These are phyloP conservation scores for Tetrapisispora taiwanensis DNA, from an alignment of 805 yeast genomes.

Conservation along the genomic window DNA sequence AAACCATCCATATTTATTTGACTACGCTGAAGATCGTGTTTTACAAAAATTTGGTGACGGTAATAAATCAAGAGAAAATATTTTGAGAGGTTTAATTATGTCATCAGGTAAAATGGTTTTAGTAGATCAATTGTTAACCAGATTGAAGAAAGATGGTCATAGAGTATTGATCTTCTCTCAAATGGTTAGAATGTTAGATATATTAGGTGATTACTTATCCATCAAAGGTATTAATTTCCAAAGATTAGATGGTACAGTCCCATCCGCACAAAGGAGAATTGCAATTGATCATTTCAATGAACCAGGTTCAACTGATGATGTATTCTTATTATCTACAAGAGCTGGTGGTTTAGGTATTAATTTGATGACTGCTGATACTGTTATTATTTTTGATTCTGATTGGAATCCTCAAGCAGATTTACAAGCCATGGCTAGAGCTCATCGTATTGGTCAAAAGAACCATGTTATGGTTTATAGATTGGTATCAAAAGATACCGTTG, in stretches of 20 bases:
- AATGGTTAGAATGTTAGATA: constrained; percentile 95
- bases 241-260: constrained; percentile 92
- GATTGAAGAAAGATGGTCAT: constrained; percentile 88
- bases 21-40: constrained; percentile 81
- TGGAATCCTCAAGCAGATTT: constrained; percentile 99
- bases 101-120: constrained; percentile 97
- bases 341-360: constrained; percentile 99
- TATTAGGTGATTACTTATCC: constrained; percentile 82
- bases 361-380: constrained; percentile 98
- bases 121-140: constrained; percentile 74
- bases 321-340: constrained; percentile 81
- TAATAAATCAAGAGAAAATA: constrained; percentile 58
- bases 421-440: constrained; percentile 99
- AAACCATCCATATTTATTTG: constrained; percentile 92
- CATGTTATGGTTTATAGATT: constrained; percentile 96
- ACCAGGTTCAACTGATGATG: constrained; percentile 85
- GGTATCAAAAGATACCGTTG: constrained; percentile 97
- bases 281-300: constrained; percentile 96
- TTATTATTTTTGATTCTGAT: constrained; percentile 92
- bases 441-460: constrained; percentile 97
- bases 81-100: constrained; percentile 87
- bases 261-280: constrained; percentile 84
- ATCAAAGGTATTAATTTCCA: constrained; percentile 85
- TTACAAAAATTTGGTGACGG: constrained; percentile 53
- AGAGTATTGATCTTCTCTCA: constrained; percentile 91